Percentiles rank a stretch among this genome's conserved stretches.
Evolutionary conservation across 164 flowering plant genomes (phyloP).

Genomic region (Taxillus chinensis): DNA sequence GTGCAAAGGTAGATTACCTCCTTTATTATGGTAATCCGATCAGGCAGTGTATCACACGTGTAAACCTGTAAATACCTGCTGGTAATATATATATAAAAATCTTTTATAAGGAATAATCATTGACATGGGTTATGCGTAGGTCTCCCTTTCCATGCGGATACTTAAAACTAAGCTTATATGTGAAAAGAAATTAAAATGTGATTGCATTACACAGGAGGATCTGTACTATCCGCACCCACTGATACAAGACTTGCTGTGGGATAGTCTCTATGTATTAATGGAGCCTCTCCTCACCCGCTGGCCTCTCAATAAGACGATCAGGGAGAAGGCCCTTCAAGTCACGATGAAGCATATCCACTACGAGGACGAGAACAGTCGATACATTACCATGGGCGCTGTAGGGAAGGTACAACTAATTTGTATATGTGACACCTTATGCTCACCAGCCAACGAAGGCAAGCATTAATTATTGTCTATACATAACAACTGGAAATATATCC

Average conservation of each 20-base stretch:
- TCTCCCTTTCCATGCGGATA: too few species aligned
- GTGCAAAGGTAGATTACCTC: conserved; percentile 19
- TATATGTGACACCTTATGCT: too few species aligned
- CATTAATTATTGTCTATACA: too few species aligned
- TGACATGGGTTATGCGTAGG: too few species aligned
- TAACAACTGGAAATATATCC: too few species aligned
- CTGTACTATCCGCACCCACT: conserved; percentile 30
- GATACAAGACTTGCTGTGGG: conserved; percentile 33
- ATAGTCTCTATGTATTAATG: conserved; percentile 13
- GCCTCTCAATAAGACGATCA: conserved; percentile 21
- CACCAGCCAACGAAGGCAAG: too few species aligned
- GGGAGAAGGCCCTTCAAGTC: conserved; percentile 20
- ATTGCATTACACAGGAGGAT: conserved; percentile 26
- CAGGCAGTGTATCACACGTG: too few species aligned
- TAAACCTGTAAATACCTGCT: too few species aligned
- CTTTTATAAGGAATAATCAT: too few species aligned
- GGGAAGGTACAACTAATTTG: conserved; percentile 16
- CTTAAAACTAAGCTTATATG: too few species aligned
- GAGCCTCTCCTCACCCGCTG: conserved; percentile 31
- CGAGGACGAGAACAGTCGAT: conserved; percentile 31
- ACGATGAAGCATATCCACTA: conserved; percentile 32
- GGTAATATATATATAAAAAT: too few species aligned
- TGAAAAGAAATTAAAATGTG: background rate
- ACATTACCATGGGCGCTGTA: conserved; percentile 23
- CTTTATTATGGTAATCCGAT: background rate